Conservation (phyloP, 2,329 filamentous ascomycete genomes). For the Diaporthe vaccinii region DNA sequence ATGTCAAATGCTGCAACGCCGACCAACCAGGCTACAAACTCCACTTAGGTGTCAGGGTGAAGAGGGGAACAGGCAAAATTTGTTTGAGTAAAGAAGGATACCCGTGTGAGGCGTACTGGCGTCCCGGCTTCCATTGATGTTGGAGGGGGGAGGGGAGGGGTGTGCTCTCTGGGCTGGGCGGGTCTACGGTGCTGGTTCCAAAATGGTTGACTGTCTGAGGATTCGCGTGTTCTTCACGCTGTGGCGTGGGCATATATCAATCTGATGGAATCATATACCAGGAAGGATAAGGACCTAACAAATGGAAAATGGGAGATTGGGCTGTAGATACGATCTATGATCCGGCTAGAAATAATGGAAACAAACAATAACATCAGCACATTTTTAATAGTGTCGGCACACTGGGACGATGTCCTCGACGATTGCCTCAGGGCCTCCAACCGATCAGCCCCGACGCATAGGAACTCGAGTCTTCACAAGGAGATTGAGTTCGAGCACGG, state of each 20-base stretch:
- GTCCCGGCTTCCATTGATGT: conserved; percentile 31
- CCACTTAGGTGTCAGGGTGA: conserved; percentile 18
- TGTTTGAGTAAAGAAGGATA: conserved; percentile 39
- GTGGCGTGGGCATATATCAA: not conserved
- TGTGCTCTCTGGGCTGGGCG: not conserved
- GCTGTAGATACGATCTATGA: conserved; percentile 17
- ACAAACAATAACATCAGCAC: not conserved
- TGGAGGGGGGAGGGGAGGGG: not conserved
- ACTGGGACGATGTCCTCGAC: not conserved
- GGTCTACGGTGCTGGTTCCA: not conserved
- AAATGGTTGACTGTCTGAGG: not conserved
- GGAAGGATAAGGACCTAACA: not conserved
- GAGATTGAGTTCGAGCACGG: not conserved
- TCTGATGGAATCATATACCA: not conserved
- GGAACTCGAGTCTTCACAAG: not conserved
- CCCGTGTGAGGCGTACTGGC: conserved; percentile 37
- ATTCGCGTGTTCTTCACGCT: not conserved
- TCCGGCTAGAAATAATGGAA: conserved; percentile 21
- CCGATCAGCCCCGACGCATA: not conserved
- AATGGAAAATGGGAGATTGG: conserved; percentile 10
- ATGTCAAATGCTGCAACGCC: conserved; percentile 47
- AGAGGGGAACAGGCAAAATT: conserved; percentile 16
- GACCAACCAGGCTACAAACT: conserved; percentile 37
- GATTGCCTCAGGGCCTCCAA: not conserved
- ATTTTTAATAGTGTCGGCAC: not conserved